A percentile compares a stretch with the other conserved stretches of the same genome.
Conservation (phyloP, 306 rosid species). For the Malus fusca region DNA sequence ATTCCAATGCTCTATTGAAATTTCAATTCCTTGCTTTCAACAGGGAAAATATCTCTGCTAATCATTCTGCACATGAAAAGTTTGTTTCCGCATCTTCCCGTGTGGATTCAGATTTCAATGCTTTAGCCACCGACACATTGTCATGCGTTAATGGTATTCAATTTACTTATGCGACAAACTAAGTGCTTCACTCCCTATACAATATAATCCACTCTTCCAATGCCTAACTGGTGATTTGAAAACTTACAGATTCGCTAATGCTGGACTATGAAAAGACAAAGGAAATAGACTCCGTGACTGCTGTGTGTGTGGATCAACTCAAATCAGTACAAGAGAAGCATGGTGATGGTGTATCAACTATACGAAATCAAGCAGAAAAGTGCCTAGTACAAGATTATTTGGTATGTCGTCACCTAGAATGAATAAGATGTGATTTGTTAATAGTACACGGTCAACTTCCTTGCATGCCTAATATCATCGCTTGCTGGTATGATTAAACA, state of each 20-base stretch:
- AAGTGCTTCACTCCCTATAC: neutral
- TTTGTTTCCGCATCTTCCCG: constrained; percentile 39
- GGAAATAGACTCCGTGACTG: constrained; percentile 53
- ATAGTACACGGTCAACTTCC: neutral
- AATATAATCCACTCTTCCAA: neutral
- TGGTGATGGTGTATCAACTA: constrained; percentile 39
- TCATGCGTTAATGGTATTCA: constrained; percentile 57
- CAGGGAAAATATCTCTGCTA: constrained; percentile 48
- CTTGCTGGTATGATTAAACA: constrained; percentile 19
- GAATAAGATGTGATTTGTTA: neutral
- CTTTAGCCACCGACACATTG: constrained; percentile 35
- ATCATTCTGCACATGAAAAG: constrained; percentile 39
- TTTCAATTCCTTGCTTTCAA: constrained; percentile 6
- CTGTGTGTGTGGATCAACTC: constrained; percentile 47
- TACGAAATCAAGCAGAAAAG: constrained; percentile 57
- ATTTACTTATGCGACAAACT: constrained; percentile 1
- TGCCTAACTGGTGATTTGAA: constrained; percentile 1
- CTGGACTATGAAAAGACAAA: constrained; percentile 57
- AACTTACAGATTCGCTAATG: constrained; percentile 44
- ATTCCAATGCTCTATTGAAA: neutral
- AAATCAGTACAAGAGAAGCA: constrained; percentile 47
- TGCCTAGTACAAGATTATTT: constrained; percentile 54
- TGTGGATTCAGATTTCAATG: constrained; percentile 40
- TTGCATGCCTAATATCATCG: neutral
- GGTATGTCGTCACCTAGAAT: constrained; percentile 27